A percentile compares a stretch with the other conserved stretches of the same genome.
Evolutionary conservation across 208 protist genomes (phyloP).

Genomic region (Crithidia brevicula): DNA sequence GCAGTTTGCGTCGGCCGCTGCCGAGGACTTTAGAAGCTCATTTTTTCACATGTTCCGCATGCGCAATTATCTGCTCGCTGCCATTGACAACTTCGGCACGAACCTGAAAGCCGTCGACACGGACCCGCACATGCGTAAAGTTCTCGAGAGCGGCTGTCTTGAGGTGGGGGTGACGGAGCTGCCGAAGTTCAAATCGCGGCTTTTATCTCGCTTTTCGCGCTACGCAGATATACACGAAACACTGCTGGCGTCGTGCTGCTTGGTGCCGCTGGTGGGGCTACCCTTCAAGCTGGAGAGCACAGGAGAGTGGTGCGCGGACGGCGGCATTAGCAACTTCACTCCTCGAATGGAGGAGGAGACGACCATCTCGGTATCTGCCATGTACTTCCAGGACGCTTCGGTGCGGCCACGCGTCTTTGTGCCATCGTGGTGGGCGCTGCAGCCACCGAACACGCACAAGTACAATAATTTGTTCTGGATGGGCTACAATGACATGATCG

Average conservation of each 20-base stretch:
- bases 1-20: slow-evolving; percentile 38
- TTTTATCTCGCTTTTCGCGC: slow-evolving; percentile 47
- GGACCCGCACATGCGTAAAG: slow-evolving; percentile 23
- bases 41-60: slow-evolving; percentile 49
- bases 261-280: slow-evolving; percentile 71
- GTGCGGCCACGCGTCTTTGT: slow-evolving; percentile 71
- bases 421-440: slow-evolving; percentile 78
- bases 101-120: slow-evolving; percentile 49
- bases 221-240: slow-evolving; percentile 61
- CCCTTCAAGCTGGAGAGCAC: slow-evolving; percentile 70
- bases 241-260: slow-evolving; percentile 69
- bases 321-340: slow-evolving; percentile 67
- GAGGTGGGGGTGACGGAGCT: slow-evolving; percentile 76
- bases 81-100: slow-evolving; percentile 50
- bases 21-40: slow-evolving; percentile 56
- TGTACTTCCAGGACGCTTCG: slow-evolving; percentile 78
- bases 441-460: slow-evolving; percentile 48
- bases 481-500: slow-evolving; percentile 86
- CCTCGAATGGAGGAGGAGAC: slow-evolving; percentile 61
- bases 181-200: slow-evolving; percentile 45
- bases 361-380: slow-evolving; percentile 74
- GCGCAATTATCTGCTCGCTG: slow-evolving; percentile 41
- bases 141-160: slow-evolving; percentile 54
- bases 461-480: slow-evolving; percentile 73
- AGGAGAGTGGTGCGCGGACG: slow-evolving; percentile 77